A percentile compares a stretch with the other conserved stretches of the same genome.
These are phyloP conservation scores for Blastobotrys raffinosifermentans DNA, from an alignment of 1,139 yeast species.

Conservation along the genomic window DNA sequence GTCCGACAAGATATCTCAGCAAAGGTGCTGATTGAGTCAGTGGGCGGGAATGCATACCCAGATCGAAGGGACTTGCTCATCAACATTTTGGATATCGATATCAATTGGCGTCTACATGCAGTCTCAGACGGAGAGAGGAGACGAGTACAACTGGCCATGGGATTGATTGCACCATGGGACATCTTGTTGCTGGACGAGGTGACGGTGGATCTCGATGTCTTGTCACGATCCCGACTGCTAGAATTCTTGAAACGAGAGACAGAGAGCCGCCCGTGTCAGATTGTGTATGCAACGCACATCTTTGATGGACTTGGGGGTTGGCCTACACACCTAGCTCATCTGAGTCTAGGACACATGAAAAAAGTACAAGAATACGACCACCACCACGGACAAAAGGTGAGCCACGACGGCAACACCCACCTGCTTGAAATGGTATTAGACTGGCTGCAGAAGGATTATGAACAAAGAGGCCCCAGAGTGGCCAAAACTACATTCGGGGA, in stretches of 20 bases:
- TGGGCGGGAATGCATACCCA: conserved; percentile 71
- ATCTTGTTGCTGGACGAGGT: conserved; percentile 84
- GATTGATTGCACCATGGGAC: conserved; percentile 84
- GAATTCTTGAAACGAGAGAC: conserved; percentile 70
- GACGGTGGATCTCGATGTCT: conserved; percentile 90
- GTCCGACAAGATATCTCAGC: conserved; percentile 90
- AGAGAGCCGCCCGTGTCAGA: conserved; percentile 50
- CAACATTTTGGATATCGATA: conserved; percentile 73
- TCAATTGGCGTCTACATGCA: conserved; percentile 86
- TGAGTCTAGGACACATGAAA: conserved; percentile 56
- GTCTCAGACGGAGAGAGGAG: conserved; percentile 94
- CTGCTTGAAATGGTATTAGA: conserved; percentile 35
- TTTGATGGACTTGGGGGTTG: conserved; percentile 88
- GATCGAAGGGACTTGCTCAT: conserved; percentile 75
- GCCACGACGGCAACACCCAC: conserved; percentile 30
- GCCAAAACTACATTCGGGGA: conserved; percentile 28
- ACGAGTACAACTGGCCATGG: conserved; percentile 91
- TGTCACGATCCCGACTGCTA: conserved; percentile 72
- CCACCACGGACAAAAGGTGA: conserved; percentile 9
- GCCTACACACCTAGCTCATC: conserved; percentile 83
- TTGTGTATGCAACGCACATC: conserved; percentile 88
- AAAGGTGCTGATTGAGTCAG: conserved; percentile 63
- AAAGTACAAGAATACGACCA: conserved; percentile 16
- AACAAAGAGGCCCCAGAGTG: conserved; percentile 42
- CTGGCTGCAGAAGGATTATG: conserved; percentile 39